phyloP scores from a whole-genome alignment of 108 stramenopile species.

The Nannochloropsis gaditana region DNA sequence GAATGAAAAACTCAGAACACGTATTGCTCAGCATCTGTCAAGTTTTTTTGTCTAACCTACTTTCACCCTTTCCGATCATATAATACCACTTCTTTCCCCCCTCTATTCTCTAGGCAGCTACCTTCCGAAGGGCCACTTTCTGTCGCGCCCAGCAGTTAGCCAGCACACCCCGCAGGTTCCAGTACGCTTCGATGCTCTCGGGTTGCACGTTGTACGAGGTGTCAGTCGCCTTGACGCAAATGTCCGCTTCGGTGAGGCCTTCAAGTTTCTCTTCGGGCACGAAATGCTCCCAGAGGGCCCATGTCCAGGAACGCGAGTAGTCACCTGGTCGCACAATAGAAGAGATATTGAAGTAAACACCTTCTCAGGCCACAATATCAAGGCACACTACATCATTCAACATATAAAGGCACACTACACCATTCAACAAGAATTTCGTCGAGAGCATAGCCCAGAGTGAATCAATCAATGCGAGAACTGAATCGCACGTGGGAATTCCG shows the following conservation, averaged over 20 bases:
- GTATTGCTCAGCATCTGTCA: too few species aligned
- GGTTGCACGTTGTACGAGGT: conserved; percentile 67
- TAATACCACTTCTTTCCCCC: neutral
- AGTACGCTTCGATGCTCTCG: conserved; percentile 61
- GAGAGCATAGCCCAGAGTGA: too few species aligned
- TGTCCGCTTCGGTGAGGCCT: conserved; percentile 22
- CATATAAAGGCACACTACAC: too few species aligned
- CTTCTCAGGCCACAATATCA: too few species aligned
- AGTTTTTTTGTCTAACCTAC: too few species aligned
- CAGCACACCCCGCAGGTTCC: conserved; percentile 71
- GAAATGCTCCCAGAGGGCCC: conserved; percentile 59
- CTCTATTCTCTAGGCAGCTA: neutral
- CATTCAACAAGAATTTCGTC: too few species aligned
- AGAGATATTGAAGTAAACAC: neutral
- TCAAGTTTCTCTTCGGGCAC: conserved; percentile 41
- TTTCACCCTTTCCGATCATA: too few species aligned
- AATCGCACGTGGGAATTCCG: too few species aligned
- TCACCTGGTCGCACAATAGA: neutral
- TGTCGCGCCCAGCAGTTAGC: conserved; percentile 63
- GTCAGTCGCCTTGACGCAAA: conserved; percentile 61
- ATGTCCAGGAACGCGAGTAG: conserved; percentile 52
- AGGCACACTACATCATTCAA: too few species aligned
- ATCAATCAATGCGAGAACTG: too few species aligned
- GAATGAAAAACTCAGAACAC: too few species aligned
- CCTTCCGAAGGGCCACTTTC: neutral